phyloP scores from a whole-genome alignment of 148 eudicot genomes.

The Pharnaceum exiguum region DNA sequence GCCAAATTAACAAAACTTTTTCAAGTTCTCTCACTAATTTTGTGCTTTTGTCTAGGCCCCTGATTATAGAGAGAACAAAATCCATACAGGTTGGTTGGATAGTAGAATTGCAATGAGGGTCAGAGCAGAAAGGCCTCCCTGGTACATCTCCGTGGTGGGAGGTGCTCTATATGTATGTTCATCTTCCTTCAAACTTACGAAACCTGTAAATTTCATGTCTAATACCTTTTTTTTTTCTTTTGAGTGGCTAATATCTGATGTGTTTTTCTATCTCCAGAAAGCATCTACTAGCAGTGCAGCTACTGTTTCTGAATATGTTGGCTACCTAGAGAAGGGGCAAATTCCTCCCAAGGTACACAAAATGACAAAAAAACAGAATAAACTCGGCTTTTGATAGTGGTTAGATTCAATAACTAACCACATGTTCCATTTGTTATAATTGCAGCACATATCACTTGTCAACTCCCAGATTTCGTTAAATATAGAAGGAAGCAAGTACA shows the following conservation, averaged over 20 bases:
- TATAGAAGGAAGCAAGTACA: constrained; percentile 98
- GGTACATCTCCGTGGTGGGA: constrained; percentile 99
- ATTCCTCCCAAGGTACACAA: constrained; percentile 90
- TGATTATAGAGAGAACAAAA: constrained; percentile 88
- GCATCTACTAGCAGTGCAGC: constrained; percentile 98
- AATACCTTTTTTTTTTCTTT: background rate
- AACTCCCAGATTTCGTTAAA: constrained; percentile 83
- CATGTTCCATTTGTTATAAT: constrained; percentile 1
- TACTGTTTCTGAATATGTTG: constrained; percentile 88
- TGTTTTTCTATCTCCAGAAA: constrained; percentile 52
- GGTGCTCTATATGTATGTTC: constrained; percentile 93
- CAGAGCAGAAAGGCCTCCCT: constrained; percentile 99
- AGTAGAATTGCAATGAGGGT: constrained; percentile 99
- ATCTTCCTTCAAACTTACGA: background rate
- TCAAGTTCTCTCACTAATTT: constrained; percentile 1
- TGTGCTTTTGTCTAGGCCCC: constrained; percentile 49
- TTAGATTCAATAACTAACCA: background rate
- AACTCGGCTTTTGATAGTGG: background rate
- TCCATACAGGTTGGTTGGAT: constrained; percentile 99
- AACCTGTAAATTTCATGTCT: background rate
- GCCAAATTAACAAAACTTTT: background rate
- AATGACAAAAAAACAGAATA: background rate
- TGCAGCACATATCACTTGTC: constrained; percentile 99
- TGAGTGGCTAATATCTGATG: background rate
- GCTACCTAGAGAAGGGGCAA: constrained; percentile 98